Evolutionary conservation across 768 basidiomycete species (phyloP).

Genomic region (Suillus subaureus): DNA sequence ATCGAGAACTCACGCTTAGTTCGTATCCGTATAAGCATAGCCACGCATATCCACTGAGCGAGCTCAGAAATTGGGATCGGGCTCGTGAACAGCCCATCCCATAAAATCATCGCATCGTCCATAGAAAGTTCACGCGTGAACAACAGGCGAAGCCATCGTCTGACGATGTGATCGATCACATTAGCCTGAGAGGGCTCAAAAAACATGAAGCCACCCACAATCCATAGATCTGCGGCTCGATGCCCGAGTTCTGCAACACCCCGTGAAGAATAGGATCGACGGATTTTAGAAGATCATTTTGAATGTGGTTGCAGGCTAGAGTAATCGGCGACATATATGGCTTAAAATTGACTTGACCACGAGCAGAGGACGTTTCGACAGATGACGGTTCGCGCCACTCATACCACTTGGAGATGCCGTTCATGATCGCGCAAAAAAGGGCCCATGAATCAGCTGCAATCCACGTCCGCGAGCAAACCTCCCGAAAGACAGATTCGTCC

Average conservation of each 20-base stretch:
- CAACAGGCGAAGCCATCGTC: constrained; percentile 91
- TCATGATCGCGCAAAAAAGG: constrained; percentile 83
- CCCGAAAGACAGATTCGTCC: constrained; percentile 45
- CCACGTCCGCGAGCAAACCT: constrained; percentile 68
- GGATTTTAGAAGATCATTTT: constrained; percentile 67
- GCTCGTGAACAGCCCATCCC: constrained; percentile 94
- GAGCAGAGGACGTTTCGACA: constrained; percentile 31
- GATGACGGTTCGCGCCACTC: constrained; percentile 59
- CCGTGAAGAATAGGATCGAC: constrained; percentile 82
- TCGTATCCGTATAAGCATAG: constrained; percentile 93
- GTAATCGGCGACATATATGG: constrained; percentile 86
- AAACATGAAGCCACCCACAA: constrained; percentile 59
- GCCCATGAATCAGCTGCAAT: constrained; percentile 88
- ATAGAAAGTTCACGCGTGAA: constrained; percentile 93
- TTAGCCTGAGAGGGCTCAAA: constrained; percentile 10
- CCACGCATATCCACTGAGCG: constrained; percentile 86
- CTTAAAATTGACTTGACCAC: constrained; percentile 48
- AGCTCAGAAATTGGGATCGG: constrained; percentile 73
- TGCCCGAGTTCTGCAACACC: constrained; percentile 73
- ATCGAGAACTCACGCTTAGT: constrained; percentile 69
- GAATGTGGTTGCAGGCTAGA: constrained; percentile 77
- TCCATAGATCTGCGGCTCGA: constrained; percentile 97
- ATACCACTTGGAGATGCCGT: constrained; percentile 75
- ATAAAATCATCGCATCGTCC: constrained; percentile 80
- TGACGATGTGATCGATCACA: constrained; percentile 30